A percentile compares a stretch with the other conserved stretches of the same genome.
Evolutionary conservation across 2,329 filamentous ascomycete genomes (phyloP).

Genomic region (Botrytis cinerea): DNA sequence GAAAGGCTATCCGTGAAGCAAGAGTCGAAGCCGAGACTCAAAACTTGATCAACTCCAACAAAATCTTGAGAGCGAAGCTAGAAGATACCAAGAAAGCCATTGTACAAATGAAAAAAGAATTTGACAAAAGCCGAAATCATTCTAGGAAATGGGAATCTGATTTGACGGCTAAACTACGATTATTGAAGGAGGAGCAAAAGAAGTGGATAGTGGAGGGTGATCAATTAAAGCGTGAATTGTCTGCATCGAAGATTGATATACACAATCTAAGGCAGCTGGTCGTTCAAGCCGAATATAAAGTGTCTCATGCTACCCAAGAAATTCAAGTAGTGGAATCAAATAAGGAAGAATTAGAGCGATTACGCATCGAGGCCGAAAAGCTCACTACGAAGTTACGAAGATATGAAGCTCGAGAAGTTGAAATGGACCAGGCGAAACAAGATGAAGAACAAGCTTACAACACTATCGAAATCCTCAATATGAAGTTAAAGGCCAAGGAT

Average conservation of each 20-base stretch:
- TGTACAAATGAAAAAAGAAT: slow-evolving; percentile 69
- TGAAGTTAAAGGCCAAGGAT: slow-evolving; percentile 57
- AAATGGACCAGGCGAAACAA: slow-evolving; percentile 58
- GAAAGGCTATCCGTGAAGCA: slow-evolving; percentile 73
- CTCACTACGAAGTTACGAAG: slow-evolving; percentile 63
- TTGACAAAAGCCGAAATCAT: slow-evolving; percentile 69
- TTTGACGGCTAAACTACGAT: slow-evolving; percentile 64
- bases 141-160: slow-evolving; percentile 78
- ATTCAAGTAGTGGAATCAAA: slow-evolving; percentile 63
- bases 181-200: slow-evolving; percentile 69
- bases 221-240: slow-evolving; percentile 58
- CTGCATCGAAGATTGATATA: slow-evolving; percentile 58
- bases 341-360: slow-evolving; percentile 59
- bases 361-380: slow-evolving; percentile 60
- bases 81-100: slow-evolving; percentile 72
- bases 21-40: slow-evolving; percentile 81
- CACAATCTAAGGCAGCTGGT: slow-evolving; percentile 66
- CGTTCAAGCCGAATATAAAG: slow-evolving; percentile 68
- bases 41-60: slow-evolving; percentile 75
- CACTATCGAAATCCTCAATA: slow-evolving; percentile 58
- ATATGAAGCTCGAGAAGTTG: slow-evolving; percentile 63
- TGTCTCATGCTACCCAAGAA: slow-evolving; percentile 63
- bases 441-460: slow-evolving; percentile 60
- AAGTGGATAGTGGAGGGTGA: slow-evolving; percentile 61
- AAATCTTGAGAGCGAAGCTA: slow-evolving; percentile 69